Conservation (phyloP, 352 stramenopile species). For the Phytophthora kernoviae region DNA sequence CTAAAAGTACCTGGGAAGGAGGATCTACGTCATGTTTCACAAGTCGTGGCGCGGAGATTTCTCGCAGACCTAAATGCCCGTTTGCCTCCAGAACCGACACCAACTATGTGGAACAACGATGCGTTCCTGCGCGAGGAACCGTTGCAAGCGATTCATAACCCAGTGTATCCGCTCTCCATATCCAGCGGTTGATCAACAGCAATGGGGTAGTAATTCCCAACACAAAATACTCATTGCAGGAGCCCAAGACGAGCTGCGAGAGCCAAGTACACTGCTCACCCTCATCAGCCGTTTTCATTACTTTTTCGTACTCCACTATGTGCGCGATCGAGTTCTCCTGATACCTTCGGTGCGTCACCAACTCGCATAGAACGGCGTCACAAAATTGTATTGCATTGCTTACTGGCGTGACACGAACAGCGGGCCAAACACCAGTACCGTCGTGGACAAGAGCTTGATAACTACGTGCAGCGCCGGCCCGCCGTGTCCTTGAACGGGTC, state of each 20-base stretch:
- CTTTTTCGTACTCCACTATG: constrained; percentile 2
- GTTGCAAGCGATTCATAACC: constrained; percentile 48
- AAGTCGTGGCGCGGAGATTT: constrained; percentile 37
- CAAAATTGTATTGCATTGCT: constrained; percentile 11
- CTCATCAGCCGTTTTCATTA: not conserved
- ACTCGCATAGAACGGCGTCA: not conserved
- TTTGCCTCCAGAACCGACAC: constrained; percentile 9
- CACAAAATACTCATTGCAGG: constrained; percentile 4
- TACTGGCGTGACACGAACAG: constrained; percentile 89
- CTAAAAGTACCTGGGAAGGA: constrained; percentile 42
- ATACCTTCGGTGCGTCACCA: constrained; percentile 8
- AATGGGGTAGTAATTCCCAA: constrained; percentile 1
- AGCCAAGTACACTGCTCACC: constrained; percentile 14
- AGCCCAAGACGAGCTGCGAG: constrained; percentile 1
- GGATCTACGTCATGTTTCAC: constrained; percentile 37
- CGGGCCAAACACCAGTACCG: constrained; percentile 92
- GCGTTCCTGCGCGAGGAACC: constrained; percentile 45
- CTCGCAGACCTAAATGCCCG: constrained; percentile 31
- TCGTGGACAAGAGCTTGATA: constrained; percentile 97
- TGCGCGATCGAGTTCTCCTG: not conserved
- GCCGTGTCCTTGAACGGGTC: constrained; percentile 98
- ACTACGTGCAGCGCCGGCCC: constrained; percentile 97
- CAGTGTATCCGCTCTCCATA: constrained; percentile 54
- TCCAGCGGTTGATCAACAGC: constrained; percentile 37
- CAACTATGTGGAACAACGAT: constrained; percentile 44